Percentiles rank a stretch among this genome's conserved stretches.
Evolutionary conservation across 2,329 filamentous ascomycete species (phyloP).

Genomic region (Claviceps cyperi): DNA sequence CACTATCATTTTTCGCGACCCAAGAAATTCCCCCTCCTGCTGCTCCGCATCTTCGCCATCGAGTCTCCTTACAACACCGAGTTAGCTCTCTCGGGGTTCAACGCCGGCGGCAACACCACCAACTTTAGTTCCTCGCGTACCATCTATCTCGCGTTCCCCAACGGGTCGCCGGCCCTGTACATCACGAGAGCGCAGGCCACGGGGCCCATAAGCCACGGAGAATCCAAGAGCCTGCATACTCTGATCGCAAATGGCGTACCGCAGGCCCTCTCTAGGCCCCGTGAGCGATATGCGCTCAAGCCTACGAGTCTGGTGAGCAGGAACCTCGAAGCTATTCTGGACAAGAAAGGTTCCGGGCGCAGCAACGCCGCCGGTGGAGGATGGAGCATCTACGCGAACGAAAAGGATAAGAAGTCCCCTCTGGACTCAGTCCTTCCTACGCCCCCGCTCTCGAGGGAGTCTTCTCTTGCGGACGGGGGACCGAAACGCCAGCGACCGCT

Average conservation of each 20-base stretch:
- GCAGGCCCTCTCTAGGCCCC: slow-evolving; percentile 63
- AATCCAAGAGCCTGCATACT: slow-evolving; percentile 50
- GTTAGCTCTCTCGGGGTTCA: slow-evolving; percentile 26
- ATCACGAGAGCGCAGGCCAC: slow-evolving; percentile 37
- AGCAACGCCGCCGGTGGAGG: slow-evolving; percentile 61
- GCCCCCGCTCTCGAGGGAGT: slow-evolving; percentile 26
- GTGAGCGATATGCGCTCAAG: slow-evolving; percentile 55
- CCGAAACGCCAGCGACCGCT: slow-evolving; percentile 15
- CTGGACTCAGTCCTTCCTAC: slow-evolving; percentile 36
- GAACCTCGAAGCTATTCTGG: slow-evolving; percentile 55
- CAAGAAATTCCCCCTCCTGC: slow-evolving; percentile 49
- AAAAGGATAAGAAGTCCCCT: slow-evolving; percentile 38
- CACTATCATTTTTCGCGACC: slow-evolving; percentile 72
- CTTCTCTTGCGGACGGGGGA: slow-evolving; percentile 14
- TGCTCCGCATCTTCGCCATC: slow-evolving; percentile 66
- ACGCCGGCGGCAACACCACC: slow-evolving; percentile 20
- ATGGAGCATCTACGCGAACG: slow-evolving; percentile 66
- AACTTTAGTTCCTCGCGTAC: slow-evolving; percentile 53
- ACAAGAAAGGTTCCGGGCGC: slow-evolving; percentile 53
- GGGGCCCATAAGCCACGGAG: slow-evolving; percentile 27
- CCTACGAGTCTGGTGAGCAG: slow-evolving; percentile 54
- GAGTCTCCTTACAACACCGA: slow-evolving; percentile 66
- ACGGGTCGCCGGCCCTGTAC: slow-evolving; percentile 65
- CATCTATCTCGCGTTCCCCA: slow-evolving; percentile 70
- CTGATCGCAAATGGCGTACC: slow-evolving; percentile 68